These are phyloP conservation scores for Spiromastix sp. DNA, from an alignment of 2,329 filamentous ascomycete genomes.

Conservation along the genomic window DNA sequence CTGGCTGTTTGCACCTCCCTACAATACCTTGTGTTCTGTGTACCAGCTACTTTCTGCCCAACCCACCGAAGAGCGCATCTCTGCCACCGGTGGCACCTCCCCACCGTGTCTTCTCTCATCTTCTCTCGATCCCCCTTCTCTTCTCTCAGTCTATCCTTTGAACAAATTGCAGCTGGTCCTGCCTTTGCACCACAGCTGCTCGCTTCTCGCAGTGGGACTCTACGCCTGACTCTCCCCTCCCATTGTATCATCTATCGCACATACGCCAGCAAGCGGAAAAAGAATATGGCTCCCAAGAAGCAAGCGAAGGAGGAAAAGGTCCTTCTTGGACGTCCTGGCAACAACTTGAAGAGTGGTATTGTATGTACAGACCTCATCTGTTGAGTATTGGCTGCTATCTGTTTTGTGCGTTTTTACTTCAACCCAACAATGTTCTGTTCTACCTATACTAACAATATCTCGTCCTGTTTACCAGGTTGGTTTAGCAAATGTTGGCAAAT, in stretches of 20 bases:
- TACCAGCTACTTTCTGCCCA: too few relatives aligned
- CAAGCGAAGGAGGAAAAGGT: conserved; percentile 86
- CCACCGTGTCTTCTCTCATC: conserved; percentile 13
- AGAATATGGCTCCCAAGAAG: conserved; percentile 95
- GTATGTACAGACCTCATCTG: conserved; percentile 53
- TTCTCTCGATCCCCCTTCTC: conserved; percentile 28
- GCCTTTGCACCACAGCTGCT: conserved; percentile 34
- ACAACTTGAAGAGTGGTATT: conserved; percentile 98
- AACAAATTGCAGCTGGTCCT: conserved; percentile 51
- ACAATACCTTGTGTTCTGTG: too few relatives aligned
- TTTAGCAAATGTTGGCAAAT: conserved; percentile 98
- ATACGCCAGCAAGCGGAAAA: conserved; percentile 48
- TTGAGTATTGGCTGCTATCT: conserved; percentile 11
- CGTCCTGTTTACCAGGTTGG: conserved; percentile 56
- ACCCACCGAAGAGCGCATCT: too few relatives aligned
- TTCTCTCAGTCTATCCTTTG: conserved; percentile 21
- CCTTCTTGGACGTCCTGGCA: conserved; percentile 87
- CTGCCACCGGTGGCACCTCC: too few relatives aligned
- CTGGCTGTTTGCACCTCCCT: too few relatives aligned
- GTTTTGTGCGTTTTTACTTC: conserved; percentile 1
- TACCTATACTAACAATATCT: conserved; percentile 13
- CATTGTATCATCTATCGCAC: conserved; percentile 12
- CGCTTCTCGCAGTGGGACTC: conserved; percentile 3
- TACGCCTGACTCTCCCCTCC: conserved; percentile 3
- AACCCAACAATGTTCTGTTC: too few relatives aligned